Conservation (phyloP, 2,329 filamentous ascomycete species). For the Rutstroemia sp. region DNA sequence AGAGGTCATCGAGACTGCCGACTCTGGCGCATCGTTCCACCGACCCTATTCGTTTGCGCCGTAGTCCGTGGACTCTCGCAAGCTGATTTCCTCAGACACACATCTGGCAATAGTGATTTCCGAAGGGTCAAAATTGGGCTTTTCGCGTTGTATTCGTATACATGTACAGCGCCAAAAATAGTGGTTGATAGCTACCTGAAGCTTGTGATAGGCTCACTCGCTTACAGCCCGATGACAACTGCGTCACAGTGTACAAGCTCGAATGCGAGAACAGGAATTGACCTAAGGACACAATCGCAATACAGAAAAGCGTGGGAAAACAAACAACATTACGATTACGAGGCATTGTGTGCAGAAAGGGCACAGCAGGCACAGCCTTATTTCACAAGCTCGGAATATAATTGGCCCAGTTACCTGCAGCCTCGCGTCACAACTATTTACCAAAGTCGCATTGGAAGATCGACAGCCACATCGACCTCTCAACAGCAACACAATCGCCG, state of each 20-base stretch:
- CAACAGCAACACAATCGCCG: background rate
- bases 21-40: slow-evolving; percentile 25
- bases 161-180: background rate
- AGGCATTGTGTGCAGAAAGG: background rate
- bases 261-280: background rate
- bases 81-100: slow-evolving; percentile 13
- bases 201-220: slow-evolving; percentile 5
- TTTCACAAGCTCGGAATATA: background rate
- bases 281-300: background rate
- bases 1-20: slow-evolving; percentile 58
- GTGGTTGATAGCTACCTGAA: slow-evolving; percentile 2
- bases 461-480: slow-evolving; percentile 4
- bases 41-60: slow-evolving; percentile 22
- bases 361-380: background rate
- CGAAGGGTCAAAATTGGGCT: background rate
- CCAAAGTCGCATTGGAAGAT: no score
- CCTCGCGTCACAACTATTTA: background rate
- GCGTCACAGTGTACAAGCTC: background rate
- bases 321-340: background rate
- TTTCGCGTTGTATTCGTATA: background rate
- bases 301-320: background rate
- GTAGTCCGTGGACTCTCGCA: slow-evolving; percentile 20
- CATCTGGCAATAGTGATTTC: slow-evolving; percentile 11
- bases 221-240: slow-evolving; percentile 9
- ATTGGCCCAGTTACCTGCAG: background rate